These are phyloP conservation scores for Aspergillus eucalypticola DNA, from an alignment of 2,329 filamentous ascomycete genomes.

Conservation along the genomic window DNA sequence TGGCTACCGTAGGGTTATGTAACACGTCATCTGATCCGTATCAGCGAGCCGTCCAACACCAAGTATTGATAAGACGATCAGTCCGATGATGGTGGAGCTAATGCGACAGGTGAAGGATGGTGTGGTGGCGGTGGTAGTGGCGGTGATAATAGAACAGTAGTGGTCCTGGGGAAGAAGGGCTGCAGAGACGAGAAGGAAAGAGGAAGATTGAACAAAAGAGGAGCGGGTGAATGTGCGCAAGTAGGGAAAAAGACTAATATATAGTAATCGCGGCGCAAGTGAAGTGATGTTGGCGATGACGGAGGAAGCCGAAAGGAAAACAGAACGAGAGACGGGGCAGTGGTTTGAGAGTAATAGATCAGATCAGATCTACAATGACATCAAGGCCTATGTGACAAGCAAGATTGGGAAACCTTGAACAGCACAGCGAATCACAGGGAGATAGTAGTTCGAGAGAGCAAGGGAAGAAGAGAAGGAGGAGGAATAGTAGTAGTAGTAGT, in stretches of 20 bases:
- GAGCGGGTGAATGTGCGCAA: not conserved
- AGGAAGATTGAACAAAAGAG: not conserved
- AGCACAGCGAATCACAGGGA: too few relatives aligned
- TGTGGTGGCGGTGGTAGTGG: not conserved
- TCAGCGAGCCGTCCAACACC: constrained; percentile 11
- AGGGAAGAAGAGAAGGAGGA: too few relatives aligned
- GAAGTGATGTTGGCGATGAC: not conserved
- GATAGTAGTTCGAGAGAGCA: too few relatives aligned
- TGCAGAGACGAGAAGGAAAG: not conserved
- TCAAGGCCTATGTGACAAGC: not conserved
- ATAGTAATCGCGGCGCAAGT: not conserved
- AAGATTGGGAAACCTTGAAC: not conserved
- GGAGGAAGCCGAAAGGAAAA: not conserved
- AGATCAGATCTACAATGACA: not conserved
- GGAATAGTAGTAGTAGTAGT: too few relatives aligned
- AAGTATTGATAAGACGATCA: not conserved
- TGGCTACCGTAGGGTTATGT: constrained; percentile 12
- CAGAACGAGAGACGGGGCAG: not conserved
- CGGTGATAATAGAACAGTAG: not conserved
- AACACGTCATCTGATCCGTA: constrained; percentile 23
- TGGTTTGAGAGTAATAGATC: not conserved
- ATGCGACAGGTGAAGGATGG: not conserved
- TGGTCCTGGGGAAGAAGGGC: not conserved
- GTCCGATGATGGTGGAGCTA: not conserved
- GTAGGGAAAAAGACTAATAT: not conserved